These are phyloP conservation scores for Piper betle DNA, from an alignment of 164 flowering plant genomes.

Conservation along the genomic window DNA sequence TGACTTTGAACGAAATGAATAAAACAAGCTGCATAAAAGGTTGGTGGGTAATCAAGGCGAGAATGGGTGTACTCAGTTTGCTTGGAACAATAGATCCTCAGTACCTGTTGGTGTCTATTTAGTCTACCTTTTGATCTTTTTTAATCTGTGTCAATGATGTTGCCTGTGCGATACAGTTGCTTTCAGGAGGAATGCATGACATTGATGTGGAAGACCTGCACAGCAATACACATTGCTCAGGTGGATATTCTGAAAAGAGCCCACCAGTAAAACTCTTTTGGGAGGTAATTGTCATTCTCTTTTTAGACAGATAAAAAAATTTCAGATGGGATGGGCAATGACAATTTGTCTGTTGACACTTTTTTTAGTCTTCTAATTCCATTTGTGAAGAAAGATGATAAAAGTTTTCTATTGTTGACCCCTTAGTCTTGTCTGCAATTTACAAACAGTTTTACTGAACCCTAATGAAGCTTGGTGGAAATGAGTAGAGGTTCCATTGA, in stretches of 20 bases:
- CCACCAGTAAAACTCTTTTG: slow-evolving; percentile 89
- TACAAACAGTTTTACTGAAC: neutral
- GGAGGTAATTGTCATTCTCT: slow-evolving; percentile 50
- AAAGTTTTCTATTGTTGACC: too few relatives aligned
- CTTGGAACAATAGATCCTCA: too few relatives aligned
- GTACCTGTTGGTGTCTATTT: too few relatives aligned
- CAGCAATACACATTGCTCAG: slow-evolving; percentile 72
- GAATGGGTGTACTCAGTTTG: too few relatives aligned
- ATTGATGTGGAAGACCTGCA: slow-evolving; percentile 81
- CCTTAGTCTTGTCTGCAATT: neutral
- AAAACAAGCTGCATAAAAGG: too few relatives aligned
- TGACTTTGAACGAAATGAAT: too few relatives aligned
- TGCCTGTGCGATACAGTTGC: slow-evolving; percentile 86
- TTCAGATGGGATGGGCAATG: neutral
- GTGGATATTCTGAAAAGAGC: slow-evolving; percentile 91
- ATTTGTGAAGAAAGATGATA: too few relatives aligned
- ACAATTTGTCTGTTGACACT: neutral
- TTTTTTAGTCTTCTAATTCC: neutral
- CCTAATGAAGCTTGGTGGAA: neutral
- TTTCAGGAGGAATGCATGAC: slow-evolving; percentile 92
- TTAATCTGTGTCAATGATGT: too few relatives aligned
- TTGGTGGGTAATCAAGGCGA: too few relatives aligned
- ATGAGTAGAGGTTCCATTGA: slow-evolving; percentile 52
- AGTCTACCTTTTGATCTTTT: too few relatives aligned
- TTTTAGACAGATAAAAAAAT: neutral